Conservation (phyloP, 257 asterid species). For the Penstemon davidsonii region DNA sequence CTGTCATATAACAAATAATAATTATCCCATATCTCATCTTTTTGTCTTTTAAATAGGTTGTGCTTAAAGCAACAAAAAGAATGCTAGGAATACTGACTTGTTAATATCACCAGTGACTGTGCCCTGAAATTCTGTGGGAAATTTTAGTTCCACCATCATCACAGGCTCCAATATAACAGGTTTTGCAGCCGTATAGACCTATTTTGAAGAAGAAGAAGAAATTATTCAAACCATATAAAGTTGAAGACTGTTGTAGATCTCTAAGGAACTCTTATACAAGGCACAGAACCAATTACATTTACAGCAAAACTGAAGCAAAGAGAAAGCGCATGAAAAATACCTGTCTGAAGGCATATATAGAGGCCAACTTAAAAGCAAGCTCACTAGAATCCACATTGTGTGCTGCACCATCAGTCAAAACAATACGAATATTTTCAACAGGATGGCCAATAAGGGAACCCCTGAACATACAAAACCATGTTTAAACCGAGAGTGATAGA, state of each 20-base stretch:
- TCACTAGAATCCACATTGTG: slow-evolving; percentile 99
- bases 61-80: slow-evolving; percentile 6
- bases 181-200: slow-evolving; percentile 75
- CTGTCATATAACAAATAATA: slow-evolving; percentile 41
- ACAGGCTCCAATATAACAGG: slow-evolving; percentile 97
- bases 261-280: not conserved
- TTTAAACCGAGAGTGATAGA: not conserved
- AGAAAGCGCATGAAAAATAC: slow-evolving; percentile 38
- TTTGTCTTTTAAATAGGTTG: not conserved
- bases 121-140: slow-evolving; percentile 93
- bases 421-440: slow-evolving; percentile 84
- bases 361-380: slow-evolving; percentile 95
- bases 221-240: not conserved
- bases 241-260: slow-evolving; percentile 1
- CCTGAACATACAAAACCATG: slow-evolving; percentile 46
- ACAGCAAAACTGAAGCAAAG: slow-evolving; percentile 11
- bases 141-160: slow-evolving; percentile 89
- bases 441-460: slow-evolving; percentile 99
- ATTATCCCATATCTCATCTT: slow-evolving; percentile 3
- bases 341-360: slow-evolving; percentile 98
- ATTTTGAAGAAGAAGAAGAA: slow-evolving; percentile 17
- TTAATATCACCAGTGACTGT: slow-evolving; percentile 91
- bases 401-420: slow-evolving; percentile 87
- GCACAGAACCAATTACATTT: not conserved
- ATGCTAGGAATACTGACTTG: slow-evolving; percentile 54